Percentiles rank a stretch among this genome's conserved stretches.
Conservation (phyloP, 192 early-diverging fungal species). For the Radiomyces spectabilis region DNA sequence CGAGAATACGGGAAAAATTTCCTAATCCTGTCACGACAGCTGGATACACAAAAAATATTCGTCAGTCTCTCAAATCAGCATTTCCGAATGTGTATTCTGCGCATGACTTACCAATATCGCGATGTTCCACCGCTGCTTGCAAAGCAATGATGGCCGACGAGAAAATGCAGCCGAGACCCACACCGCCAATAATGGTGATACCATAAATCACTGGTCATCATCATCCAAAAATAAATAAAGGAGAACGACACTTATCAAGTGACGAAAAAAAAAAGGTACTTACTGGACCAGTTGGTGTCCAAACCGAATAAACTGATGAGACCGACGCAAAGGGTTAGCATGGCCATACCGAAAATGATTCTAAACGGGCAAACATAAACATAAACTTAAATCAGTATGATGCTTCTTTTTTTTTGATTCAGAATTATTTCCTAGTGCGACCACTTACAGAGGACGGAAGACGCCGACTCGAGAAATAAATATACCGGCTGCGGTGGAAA, state of each 20-base stretch:
- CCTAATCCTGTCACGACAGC: slow-evolving; percentile 27
- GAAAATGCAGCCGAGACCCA: slow-evolving; percentile 24
- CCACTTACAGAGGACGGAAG: slow-evolving; percentile 17
- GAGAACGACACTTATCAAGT: background rate
- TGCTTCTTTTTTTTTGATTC: background rate
- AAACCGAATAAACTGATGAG: slow-evolving; percentile 56
- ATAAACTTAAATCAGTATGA: background rate
- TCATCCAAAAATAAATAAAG: background rate
- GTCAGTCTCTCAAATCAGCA: too few species aligned
- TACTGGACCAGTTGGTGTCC: slow-evolving; percentile 11
- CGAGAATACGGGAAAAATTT: slow-evolving; percentile 24
- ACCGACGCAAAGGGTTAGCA: slow-evolving; percentile 55
- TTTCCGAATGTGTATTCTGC: too few species aligned
- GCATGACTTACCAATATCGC: slow-evolving; percentile 21
- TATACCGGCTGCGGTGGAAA: slow-evolving; percentile 12
- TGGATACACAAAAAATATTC: background rate
- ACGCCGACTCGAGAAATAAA: slow-evolving; percentile 11
- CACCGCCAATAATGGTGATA: slow-evolving; percentile 17
- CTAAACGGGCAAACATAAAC: background rate
- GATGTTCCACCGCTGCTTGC: slow-evolving; percentile 22
- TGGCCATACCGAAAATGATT: slow-evolving; percentile 42
- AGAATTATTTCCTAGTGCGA: background rate
- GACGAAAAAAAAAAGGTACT: too few species aligned
- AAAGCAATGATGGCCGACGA: slow-evolving; percentile 24
- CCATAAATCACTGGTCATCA: slow-evolving; percentile 21